Evolutionary conservation across 768 basidiomycete species (phyloP), one percentile per base, ranked within the genome.

Genomic region (Lactarius tabidus): DNA sequence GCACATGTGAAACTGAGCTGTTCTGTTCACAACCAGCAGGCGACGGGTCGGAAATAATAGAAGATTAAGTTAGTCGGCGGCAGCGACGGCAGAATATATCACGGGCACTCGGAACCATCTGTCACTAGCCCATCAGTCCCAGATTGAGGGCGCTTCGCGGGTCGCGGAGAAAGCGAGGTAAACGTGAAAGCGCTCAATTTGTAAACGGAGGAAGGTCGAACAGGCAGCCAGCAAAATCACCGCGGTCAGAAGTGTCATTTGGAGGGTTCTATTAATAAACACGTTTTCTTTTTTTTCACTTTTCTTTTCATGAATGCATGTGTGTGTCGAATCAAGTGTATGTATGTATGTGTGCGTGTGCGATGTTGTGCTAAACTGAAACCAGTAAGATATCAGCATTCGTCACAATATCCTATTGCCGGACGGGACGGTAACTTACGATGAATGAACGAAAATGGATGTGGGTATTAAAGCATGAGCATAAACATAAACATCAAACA

Each of bases 221-320:
- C 26, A 28, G 48, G 20, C 35, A 53, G 48, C 31, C 60, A 62
- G 43, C 61, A 36, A 58, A 41, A 58, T 53, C 38, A 35, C 51
- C 51, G 57, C 48, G 52, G 61, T 36, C 36, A 59, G 57, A 65
- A 62, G 60, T 28, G 57, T 57, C 57, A 66, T 57, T 57, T 51
- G 48, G 48, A 52, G 39, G 57, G 23, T 43, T 66, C 65, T 66
- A 66, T 66, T 66, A 66, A 62, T 66, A 66, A 66, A 62, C 65
- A 66, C 56, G n/a, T 60, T 66, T 57, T 28, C 48, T 28, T 26
- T 51, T 26, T 41, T 41, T 20, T 41, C 39, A 18, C 33, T 18
- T 41, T 41, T 17, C 6, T 23, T 51, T 48, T 48, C 45, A 23
- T 48, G 53, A 48, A 62, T 62, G 65, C 28, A 66, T 66, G 65